Conservation (phyloP, 2,329 filamentous ascomycete genomes). For the Aspergillus sp. region DNA sequence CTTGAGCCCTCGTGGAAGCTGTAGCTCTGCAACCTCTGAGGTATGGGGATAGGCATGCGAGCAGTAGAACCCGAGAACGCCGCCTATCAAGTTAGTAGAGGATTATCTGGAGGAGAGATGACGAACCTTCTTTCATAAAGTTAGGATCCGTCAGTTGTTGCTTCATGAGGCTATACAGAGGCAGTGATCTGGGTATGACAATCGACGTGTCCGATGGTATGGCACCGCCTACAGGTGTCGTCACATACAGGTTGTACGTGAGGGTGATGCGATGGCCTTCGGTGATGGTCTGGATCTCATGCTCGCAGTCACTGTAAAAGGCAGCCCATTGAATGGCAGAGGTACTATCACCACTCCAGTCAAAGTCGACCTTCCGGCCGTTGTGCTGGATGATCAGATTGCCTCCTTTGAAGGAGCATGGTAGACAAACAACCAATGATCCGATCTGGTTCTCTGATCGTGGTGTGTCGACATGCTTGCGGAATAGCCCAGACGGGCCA, state of each 20-base stretch:
- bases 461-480: conserved; percentile 51
- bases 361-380: conserved; percentile 18
- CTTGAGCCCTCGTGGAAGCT: conserved; percentile 40
- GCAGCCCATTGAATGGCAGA: conserved; percentile 30
- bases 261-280: neutral
- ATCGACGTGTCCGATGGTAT: neutral
- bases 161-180: conserved; percentile 31
- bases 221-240: neutral
- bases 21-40: conserved; percentile 6
- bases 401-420: conserved; percentile 29
- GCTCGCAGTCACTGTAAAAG: conserved; percentile 13
- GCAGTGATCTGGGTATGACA: conserved; percentile 30
- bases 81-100: conserved; percentile 26
- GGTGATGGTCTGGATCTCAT: neutral
- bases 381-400: conserved; percentile 28
- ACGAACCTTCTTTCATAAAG: conserved; percentile 35
- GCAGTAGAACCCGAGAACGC: conserved; percentile 42
- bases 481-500: conserved; percentile 48
- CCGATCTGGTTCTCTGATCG: conserved; percentile 47
- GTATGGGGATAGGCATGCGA: conserved; percentile 46
- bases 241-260: neutral
- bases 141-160: conserved; percentile 20
- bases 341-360: conserved; percentile 26
- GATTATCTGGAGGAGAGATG: neutral
- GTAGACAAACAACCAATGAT: conserved; percentile 51